Evolutionary conservation across 176 grass and related monocot genomes (phyloP).

Genomic region (Cymbopogon citratus): DNA sequence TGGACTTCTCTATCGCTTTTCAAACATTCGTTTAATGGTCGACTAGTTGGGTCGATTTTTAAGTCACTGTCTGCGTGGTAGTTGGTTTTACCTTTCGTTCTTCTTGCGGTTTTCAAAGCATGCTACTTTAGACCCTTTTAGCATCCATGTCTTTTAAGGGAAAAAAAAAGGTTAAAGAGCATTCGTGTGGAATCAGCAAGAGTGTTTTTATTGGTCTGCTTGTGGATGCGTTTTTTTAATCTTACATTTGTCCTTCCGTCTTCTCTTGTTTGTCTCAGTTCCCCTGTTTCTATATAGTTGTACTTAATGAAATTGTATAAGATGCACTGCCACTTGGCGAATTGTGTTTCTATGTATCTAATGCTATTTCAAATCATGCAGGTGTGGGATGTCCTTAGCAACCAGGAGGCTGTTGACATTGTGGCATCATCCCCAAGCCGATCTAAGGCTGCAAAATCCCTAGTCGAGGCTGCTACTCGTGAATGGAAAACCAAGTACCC

Average conservation of each 20-base stretch:
- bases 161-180: background rate
- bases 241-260: background rate
- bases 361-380: constrained; percentile 32
- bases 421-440: constrained; percentile 60
- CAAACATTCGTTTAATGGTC: background rate
- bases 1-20: background rate
- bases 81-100: constrained; percentile 22
- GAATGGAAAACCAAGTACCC: constrained; percentile 97
- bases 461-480: constrained; percentile 74
- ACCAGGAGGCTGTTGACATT: constrained; percentile 88
- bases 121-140: background rate
- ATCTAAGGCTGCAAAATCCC: constrained; percentile 52
- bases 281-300: constrained; percentile 13
- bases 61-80: constrained; percentile 13
- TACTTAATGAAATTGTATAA: background rate
- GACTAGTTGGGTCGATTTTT: background rate
- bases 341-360: constrained; percentile 3
- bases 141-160: background rate
- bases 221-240: background rate
- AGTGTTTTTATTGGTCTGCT: constrained; percentile 13
- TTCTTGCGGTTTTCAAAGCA: background rate
- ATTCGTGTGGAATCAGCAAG: constrained; percentile 14
- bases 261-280: constrained; percentile 5
- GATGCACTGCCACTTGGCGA: background rate
- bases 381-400: constrained; percentile 98